These are phyloP conservation scores for Phytophthora citrophthora DNA, from an alignment of 352 stramenopile species.

Conservation along the genomic window DNA sequence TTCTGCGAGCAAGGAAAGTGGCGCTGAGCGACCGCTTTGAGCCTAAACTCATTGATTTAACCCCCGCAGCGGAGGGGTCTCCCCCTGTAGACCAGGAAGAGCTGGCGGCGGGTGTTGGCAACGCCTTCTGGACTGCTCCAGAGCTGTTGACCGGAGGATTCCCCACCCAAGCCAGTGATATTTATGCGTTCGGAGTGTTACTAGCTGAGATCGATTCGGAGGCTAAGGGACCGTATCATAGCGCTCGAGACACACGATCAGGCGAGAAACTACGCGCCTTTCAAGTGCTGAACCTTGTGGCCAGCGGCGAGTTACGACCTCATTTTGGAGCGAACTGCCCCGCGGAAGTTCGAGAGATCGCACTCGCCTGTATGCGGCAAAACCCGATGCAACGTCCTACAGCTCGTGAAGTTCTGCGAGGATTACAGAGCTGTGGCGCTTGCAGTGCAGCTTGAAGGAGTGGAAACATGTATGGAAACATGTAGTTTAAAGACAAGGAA, in stretches of 20 bases:
- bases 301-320: constrained; percentile 37
- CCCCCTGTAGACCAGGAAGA: constrained; percentile 29
- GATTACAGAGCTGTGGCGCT: constrained; percentile 14
- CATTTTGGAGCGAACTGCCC: constrained; percentile 40
- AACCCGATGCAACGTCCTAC: constrained; percentile 37
- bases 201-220: constrained; percentile 53
- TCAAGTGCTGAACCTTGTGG: constrained; percentile 42
- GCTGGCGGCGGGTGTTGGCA: constrained; percentile 29
- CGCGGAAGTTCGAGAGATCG: constrained; percentile 30
- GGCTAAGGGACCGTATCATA: constrained; percentile 33
- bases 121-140: constrained; percentile 46
- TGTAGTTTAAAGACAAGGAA: constrained; percentile 9
- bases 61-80: constrained; percentile 20
- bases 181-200: constrained; percentile 72
- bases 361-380: constrained; percentile 39
- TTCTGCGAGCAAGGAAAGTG: constrained; percentile 34
- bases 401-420: constrained; percentile 18
- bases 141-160: constrained; percentile 58
- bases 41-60: constrained; percentile 33
- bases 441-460: constrained; percentile 15
- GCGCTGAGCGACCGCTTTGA: constrained; percentile 28
- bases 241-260: constrained; percentile 10
- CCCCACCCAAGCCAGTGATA: constrained; percentile 60
- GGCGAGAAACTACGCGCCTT: constrained; percentile 33
- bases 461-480: constrained; percentile 6